Base-by-base conservation (phyloP, 169 alveolate genomes). In the Eimeria necatrix region DNA sequence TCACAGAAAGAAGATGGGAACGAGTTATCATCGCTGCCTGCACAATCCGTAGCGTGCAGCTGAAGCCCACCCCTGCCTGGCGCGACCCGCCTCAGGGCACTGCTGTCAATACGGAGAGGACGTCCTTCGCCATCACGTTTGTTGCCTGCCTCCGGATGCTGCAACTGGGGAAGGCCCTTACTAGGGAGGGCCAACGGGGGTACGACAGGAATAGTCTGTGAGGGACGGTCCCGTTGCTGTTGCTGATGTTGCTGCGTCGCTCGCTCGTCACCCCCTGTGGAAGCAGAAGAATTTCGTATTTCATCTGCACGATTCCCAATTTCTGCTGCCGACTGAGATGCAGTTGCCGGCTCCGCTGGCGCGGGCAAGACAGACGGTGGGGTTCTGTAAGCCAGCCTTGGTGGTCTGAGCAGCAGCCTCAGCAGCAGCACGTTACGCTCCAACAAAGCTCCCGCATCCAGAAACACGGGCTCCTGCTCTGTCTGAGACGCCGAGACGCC, bases 341-440 rank as follows among this genome's bases (percentile, higher is more conserved):
- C 56, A 22, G 32, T 32, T 20, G 90, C 74, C 68, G 24, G 52
- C 53, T 51, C 71, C 8, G 90, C 8, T 7, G 71, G 51, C n/a
- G 90, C 53, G 73, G 90, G 20, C 24, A 78, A 60, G 51, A 84
- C 22, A 16, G 53, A 60, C 3, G 80, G 78, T 22, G 78, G 14
- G 24, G 32, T 56, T 41, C 80, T 56, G 59, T 9, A 60, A 16
- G 80, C 60, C 61, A 84, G 60, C 24, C 78, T 51, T 53, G 92
- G 92, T 4, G 71, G 80, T 59, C 78, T 59, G 4, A 59, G 74
- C 56, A 84, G 61, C 92, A 84, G 80, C 80, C 92, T 76, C 78
- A 59, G 92, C 64, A 84, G 92, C 92, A 84, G 92, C 49, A 60
- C 92, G 71, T 84, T 84, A 26, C 78, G 92, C 61, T 56, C 56